A percentile compares a stretch with the other conserved stretches of the same genome.
Conservation (phyloP, 2,329 filamentous ascomycete genomes). For the Periconia macrospinosa region DNA sequence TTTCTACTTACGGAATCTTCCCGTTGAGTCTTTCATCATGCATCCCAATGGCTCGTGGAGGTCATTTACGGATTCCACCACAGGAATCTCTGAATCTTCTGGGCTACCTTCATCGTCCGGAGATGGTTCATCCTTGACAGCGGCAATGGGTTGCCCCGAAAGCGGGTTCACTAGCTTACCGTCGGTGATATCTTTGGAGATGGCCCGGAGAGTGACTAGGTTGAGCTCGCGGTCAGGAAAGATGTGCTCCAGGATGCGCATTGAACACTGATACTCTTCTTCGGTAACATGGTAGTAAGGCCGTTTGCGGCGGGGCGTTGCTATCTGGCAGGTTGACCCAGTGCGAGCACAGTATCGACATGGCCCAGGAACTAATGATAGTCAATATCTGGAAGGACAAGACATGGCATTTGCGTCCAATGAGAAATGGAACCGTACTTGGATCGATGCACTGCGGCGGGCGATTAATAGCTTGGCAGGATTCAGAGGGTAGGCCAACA, state of each 20-base stretch:
- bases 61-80: conserved; percentile 27
- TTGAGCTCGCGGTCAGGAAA: conserved; percentile 42
- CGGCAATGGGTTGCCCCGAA: conserved; percentile 24
- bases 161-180: conserved; percentile 29
- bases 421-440: conserved; percentile 24
- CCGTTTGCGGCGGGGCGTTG: conserved; percentile 39
- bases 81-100: conserved; percentile 23
- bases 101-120: conserved; percentile 26
- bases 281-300: conserved; percentile 45
- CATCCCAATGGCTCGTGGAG: conserved; percentile 41
- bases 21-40: conserved; percentile 42
- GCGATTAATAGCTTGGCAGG: conserved; percentile 28
- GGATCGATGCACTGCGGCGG: conserved; percentile 41
- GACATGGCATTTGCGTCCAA: conserved; percentile 2
- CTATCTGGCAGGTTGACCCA: conserved; percentile 38
- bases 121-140: conserved; percentile 21
- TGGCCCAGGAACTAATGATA: conserved; percentile 38
- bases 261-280: conserved; percentile 42
- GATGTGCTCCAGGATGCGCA: conserved; percentile 41
- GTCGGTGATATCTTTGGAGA: conserved; percentile 36
- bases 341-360: conserved; percentile 43
- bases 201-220: conserved; percentile 33
- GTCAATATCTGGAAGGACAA: conserved; percentile 19
- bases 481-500: conserved; percentile 1
- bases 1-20: conserved; percentile 28